Evolutionary conservation across 2,329 filamentous ascomycete genomes (phyloP), one percentile per base, ranked within the genome.

Genomic region (Xylaria arbuscula): DNA sequence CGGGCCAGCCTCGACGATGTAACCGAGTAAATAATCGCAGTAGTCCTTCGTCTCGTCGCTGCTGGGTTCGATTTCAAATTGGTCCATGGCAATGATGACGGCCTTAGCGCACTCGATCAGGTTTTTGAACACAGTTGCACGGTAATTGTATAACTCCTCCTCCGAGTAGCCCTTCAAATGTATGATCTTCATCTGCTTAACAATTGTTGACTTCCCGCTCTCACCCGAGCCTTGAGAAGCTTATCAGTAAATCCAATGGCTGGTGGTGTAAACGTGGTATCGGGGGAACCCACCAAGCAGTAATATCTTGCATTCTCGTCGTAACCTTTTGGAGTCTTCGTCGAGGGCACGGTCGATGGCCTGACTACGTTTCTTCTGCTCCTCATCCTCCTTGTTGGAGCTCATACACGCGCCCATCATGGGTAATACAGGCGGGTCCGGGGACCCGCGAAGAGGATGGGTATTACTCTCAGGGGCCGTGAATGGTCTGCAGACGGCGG

Each of bases 161-260:
- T 93, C 90, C 11, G 93, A 94, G 82, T 99, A 99, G 69, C 96
- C 96, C 83, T 98, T 97, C 77, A 98, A 92, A 79, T 99, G 96
- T 78, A 99, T 98, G 76, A 99, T 99, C 83, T 98, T 99, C 96
- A 99, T 99, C 86, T 99, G 96, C 83, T 99, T 99, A 75, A 99
- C 96, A 76, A 99, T 98, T 10, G 96, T 99, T 67, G 96, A 98
- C 83, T 99, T 99, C 74, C 96, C 96, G 82, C 95, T 98, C 84
- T 99, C 96, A 73, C 96, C 96, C 73, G 96, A 98, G 73, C 96
- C 96, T 73, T 70, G 47, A 19, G n/a, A 58, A 24, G 38, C 15
- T 3, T n/a, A 58, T 77, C 55, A 77, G 70, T 50, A 34, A 47
- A 17, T 11, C 57, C 51, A 50, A 24, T 63, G 2, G 32, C 36